Conservation (phyloP, 495 filamentous ascomycete genomes). For the Neurospora intermedia region DNA sequence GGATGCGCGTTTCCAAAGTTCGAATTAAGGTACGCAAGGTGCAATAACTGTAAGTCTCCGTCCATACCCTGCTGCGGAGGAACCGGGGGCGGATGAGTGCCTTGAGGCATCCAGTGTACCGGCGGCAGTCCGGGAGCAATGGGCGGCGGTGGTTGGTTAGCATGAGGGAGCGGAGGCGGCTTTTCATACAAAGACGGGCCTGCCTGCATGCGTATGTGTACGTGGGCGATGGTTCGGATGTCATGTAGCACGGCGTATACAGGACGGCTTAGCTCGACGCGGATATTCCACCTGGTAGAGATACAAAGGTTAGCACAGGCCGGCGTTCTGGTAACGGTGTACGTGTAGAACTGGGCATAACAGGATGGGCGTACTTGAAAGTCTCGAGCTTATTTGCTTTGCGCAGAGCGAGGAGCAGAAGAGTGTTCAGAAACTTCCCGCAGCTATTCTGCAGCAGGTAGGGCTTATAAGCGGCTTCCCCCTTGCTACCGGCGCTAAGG, state of each 20-base stretch:
- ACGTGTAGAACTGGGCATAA: not conserved
- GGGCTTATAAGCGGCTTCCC: conserved; percentile 33
- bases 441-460: conserved; percentile 39
- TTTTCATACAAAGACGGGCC: conserved; percentile 37
- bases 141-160: not conserved
- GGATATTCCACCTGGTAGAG: conserved; percentile 47
- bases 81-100: not conserved
- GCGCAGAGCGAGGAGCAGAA: conserved; percentile 44
- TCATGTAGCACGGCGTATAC: conserved; percentile 47
- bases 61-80: not conserved
- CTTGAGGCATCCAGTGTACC: not conserved
- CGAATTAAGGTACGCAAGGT: too few relatives aligned
- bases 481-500: conserved; percentile 32
- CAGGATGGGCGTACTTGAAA: conserved; percentile 34
- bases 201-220: conserved; percentile 48
- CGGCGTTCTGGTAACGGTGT: not conserved
- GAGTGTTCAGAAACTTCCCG: conserved; percentile 51
- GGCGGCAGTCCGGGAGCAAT: not conserved
- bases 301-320: conserved; percentile 1
- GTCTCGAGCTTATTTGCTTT: conserved; percentile 43
- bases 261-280: conserved; percentile 47
- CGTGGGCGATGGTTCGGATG: conserved; percentile 39
- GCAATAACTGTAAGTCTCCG: not conserved
- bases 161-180: conserved; percentile 30
- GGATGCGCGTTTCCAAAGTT: not conserved